A percentile compares a stretch with the other conserved stretches of the same genome.
Conservation (phyloP, 2,329 filamentous ascomycete species). For the Dactylellina parvicollis region DNA sequence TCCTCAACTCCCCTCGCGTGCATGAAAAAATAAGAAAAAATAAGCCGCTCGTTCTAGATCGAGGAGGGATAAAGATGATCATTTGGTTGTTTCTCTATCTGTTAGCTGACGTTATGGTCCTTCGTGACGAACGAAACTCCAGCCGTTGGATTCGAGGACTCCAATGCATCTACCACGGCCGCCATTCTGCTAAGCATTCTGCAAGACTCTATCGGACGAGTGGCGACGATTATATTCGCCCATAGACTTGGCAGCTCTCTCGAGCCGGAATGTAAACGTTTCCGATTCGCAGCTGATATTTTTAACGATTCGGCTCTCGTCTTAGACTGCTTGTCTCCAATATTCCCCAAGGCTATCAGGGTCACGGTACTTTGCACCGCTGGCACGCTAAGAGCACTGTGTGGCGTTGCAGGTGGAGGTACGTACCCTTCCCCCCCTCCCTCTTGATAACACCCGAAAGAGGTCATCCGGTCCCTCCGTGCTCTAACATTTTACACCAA, state of each 20-base stretch:
- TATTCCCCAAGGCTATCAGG: constrained; percentile 70
- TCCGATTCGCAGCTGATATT: constrained; percentile 84
- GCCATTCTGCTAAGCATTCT: constrained; percentile 84
- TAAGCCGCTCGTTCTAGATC: constrained; percentile 20
- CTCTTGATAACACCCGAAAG: constrained; percentile 20
- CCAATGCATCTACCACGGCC: constrained; percentile 78
- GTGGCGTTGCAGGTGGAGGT: constrained; percentile 83
- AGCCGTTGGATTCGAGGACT: constrained; percentile 85
- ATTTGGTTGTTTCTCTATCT: constrained; percentile 1
- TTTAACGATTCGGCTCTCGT: constrained; percentile 89
- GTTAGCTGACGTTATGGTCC: constrained; percentile 22
- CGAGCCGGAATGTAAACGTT: constrained; percentile 90
- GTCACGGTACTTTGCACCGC: constrained; percentile 70
- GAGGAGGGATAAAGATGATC: constrained; percentile 54
- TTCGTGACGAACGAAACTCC: constrained; percentile 46
- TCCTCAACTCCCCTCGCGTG: constrained; percentile 13
- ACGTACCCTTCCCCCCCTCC: constrained; percentile 4
- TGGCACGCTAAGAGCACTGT: constrained; percentile 74
- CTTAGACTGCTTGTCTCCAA: constrained; percentile 83
- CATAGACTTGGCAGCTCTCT: constrained; percentile 82
- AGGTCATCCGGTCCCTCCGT: constrained; percentile 44
- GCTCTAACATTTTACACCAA: constrained; percentile 14
- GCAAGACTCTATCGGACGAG: constrained; percentile 80
- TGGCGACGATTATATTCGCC: constrained; percentile 87
- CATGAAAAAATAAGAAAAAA: constrained; percentile 34